Evolutionary conservation across 164 flowering plant genomes (phyloP).

Genomic region (Litsea cubeba): DNA sequence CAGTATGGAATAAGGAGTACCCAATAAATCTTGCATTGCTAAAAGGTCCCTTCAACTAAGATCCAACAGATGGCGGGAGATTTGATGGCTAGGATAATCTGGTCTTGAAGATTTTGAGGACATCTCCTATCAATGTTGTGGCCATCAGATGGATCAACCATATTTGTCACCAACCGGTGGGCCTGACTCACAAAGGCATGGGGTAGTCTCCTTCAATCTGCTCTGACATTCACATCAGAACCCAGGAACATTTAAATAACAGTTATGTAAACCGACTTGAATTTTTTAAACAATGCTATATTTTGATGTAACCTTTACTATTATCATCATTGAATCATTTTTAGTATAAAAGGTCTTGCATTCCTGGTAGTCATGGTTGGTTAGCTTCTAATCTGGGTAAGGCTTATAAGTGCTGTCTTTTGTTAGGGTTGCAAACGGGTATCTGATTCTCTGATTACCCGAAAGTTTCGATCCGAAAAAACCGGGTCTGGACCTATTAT

Average conservation of each 20-base stretch:
- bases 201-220: background rate
- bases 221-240: background rate
- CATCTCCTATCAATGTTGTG: background rate
- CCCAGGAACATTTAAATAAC: background rate
- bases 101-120: background rate
- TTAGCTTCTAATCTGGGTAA: background rate
- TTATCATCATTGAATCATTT: background rate
- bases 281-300: too few species aligned
- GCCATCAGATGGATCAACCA: background rate
- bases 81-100: background rate
- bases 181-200: background rate
- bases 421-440: background rate
- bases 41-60: background rate
- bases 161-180: background rate
- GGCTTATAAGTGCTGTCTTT: background rate
- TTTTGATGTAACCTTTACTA: background rate
- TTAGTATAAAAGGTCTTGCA: background rate
- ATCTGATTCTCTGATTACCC: too few species aligned
- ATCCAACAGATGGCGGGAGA: background rate
- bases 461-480: too few species aligned
- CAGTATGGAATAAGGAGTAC: too few species aligned
- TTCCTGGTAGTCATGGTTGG: background rate
- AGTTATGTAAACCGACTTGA: background rate
- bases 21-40: too few species aligned
- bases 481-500: too few species aligned